Evolutionary conservation across 2,329 filamentous ascomycete species (phyloP), one percentile per base, ranked within the genome.

Genomic region (Cladobotryum protrusum): DNA sequence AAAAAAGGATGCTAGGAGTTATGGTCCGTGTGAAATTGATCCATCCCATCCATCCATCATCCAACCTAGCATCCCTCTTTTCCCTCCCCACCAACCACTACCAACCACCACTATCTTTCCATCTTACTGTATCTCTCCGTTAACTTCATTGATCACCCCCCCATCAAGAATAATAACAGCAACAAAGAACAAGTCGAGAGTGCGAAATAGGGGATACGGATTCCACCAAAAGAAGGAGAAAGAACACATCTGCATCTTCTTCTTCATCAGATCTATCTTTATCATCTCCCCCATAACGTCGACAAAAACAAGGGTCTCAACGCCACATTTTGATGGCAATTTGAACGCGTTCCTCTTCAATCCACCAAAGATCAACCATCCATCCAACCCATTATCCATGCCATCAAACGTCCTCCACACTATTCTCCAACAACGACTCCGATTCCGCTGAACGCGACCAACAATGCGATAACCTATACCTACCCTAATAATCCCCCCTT

Each of bases 381-480:
- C 6, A 36, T 35, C 33, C 33, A 35, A 9, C 33, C 33, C 8
- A 9, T 14, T 14, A 35, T 44, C 49, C 40, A 52, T 52, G 50
- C 50, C 45, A 19, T 52, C 46, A n/a, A 39, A 42, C 50, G 45
- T 45, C 40, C 37, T 20, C 29, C 41, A 42, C 34, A 33, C 35
- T 13, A 36, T 45, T 17, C 35, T 43, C 46, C 42, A 34, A 45
- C 50, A 37, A 24, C 50, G 47, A 45, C 43, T 46, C 39, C 47
- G 33, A 49, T 36, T 33, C 15, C 47, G 47, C 50, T 49, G 50
- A 52, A 9, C 47, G 43, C 50, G 36, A 52, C 41, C 50, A 32
- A 50, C 50, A 39, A 52, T 52, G 50, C 50, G 43, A 52, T 52
- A 52, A 46, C 43, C 50, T 17, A 37, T 42, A n/a, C 13, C 45